Percentiles rank a stretch among this genome's conserved stretches.
Evolutionary conservation across 2,329 filamentous ascomycete species (phyloP).

Genomic region (Fusarium austroafricanum): DNA sequence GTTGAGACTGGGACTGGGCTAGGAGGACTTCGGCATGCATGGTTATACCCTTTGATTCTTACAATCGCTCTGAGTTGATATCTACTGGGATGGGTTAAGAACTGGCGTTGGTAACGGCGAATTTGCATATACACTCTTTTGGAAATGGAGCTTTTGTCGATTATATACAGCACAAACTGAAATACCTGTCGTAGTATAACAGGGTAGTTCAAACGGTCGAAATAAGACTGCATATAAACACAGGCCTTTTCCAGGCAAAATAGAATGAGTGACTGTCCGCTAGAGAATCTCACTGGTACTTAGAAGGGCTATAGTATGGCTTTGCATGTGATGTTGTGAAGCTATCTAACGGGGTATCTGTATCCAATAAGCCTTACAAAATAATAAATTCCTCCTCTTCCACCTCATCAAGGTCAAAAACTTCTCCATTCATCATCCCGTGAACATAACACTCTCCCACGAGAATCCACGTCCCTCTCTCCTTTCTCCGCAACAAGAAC

Average conservation of each 20-base stretch:
- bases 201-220: not conserved
- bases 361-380: conserved; percentile 33
- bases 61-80: conserved; percentile 29
- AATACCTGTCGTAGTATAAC: not conserved
- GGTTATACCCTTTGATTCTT: conserved; percentile 43
- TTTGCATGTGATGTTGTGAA: not conserved
- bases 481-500: conserved; percentile 45
- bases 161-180: not conserved
- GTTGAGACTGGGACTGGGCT: not conserved
- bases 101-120: conserved; percentile 30
- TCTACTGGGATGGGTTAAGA: conserved; percentile 6
- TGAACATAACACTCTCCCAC: conserved; percentile 54
- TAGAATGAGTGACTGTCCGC: not conserved
- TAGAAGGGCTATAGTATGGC: not conserved
- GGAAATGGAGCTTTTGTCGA: not conserved
- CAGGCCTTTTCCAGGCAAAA: no score
- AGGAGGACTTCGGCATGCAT: conserved; percentile 1
- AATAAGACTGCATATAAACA: not conserved
- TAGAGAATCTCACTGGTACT: not conserved
- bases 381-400: conserved; percentile 49
- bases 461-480: conserved; percentile 41
- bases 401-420: conserved; percentile 36
- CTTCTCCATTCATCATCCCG: conserved; percentile 53
- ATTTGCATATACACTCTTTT: conserved; percentile 23
- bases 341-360: conserved; percentile 18